These are phyloP conservation scores for Peronospora belbahrii DNA, from an alignment of 352 stramenopile genomes.

Conservation along the genomic window DNA sequence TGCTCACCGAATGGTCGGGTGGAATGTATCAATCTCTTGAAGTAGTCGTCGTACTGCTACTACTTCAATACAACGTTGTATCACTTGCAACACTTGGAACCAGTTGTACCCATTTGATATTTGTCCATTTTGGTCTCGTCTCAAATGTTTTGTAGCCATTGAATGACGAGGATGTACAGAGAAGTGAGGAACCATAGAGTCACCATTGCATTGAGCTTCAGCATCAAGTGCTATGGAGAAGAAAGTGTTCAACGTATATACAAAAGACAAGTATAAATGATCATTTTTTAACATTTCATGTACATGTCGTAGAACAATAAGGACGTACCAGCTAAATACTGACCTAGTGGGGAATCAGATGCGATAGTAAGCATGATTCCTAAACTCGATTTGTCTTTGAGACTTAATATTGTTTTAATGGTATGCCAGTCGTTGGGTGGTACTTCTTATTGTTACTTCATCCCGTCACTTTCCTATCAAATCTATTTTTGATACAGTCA, in stretches of 20 bases:
- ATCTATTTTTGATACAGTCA: too few relatives aligned
- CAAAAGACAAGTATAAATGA: neutral
- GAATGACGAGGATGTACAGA: neutral
- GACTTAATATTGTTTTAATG: too few relatives aligned
- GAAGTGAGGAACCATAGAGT: constrained; percentile 12
- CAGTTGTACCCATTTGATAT: neutral
- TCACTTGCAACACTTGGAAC: neutral
- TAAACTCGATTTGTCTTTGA: too few relatives aligned
- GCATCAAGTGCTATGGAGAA: constrained; percentile 24
- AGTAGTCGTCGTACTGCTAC: constrained; percentile 1
- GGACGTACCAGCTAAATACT: constrained; percentile 46
- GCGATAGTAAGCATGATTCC: too few relatives aligned
- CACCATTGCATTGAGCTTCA: neutral
- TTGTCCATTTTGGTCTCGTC: neutral
- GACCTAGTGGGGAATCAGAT: constrained; percentile 40
- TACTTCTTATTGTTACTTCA: neutral
- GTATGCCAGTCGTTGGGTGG: too few relatives aligned
- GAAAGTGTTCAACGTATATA: too few relatives aligned
- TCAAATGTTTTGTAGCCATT: constrained; percentile 4
- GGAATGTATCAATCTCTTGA: constrained; percentile 8
- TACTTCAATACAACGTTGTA: constrained; percentile 4
- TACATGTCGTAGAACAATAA: too few relatives aligned
- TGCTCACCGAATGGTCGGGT: constrained; percentile 24
- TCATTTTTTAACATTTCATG: too few relatives aligned
- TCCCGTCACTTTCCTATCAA: neutral